Evolutionary conservation across 2,329 filamentous ascomycete genomes (phyloP).

Genomic region (Sporothrix globosa): DNA sequence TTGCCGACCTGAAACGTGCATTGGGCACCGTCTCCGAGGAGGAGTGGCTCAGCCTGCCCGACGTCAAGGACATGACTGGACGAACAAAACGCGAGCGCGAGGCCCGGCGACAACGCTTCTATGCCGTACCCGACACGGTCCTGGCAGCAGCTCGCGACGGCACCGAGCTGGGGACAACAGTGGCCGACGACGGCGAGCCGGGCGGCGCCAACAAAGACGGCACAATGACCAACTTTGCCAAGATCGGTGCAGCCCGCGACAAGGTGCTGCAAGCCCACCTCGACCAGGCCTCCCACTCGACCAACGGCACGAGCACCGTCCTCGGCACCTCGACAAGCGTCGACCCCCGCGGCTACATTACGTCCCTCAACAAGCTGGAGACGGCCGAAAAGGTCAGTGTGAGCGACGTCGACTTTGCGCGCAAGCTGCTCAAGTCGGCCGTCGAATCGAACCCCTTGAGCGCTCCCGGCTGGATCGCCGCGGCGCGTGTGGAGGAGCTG

Average conservation of each 20-base stretch:
- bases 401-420: constrained; percentile 91
- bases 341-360: constrained; percentile 94
- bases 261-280: constrained; percentile 82
- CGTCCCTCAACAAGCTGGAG: constrained; percentile 81
- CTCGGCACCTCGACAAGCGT: constrained; percentile 86
- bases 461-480: constrained; percentile 93
- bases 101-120: constrained; percentile 81
- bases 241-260: constrained; percentile 93
- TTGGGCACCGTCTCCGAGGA: constrained; percentile 88
- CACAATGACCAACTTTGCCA: constrained; percentile 96
- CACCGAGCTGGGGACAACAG: constrained; percentile 80
- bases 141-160: constrained; percentile 82
- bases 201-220: constrained; percentile 62
- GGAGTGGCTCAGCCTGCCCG: constrained; percentile 93
- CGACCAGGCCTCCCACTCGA: constrained; percentile 79
- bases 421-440: constrained; percentile 90
- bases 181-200: constrained; percentile 73
- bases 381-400: constrained; percentile 81
- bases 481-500: constrained; percentile 86
- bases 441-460: constrained; percentile 97
- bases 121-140: constrained; percentile 95
- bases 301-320: constrained; percentile 67
- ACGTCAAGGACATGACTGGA: constrained; percentile 94
- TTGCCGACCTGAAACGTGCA: constrained; percentile 91
- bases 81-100: constrained; percentile 87